Evolutionary conservation across 495 filamentous ascomycete genomes (phyloP).

Genomic region (Xylaria scruposa): DNA sequence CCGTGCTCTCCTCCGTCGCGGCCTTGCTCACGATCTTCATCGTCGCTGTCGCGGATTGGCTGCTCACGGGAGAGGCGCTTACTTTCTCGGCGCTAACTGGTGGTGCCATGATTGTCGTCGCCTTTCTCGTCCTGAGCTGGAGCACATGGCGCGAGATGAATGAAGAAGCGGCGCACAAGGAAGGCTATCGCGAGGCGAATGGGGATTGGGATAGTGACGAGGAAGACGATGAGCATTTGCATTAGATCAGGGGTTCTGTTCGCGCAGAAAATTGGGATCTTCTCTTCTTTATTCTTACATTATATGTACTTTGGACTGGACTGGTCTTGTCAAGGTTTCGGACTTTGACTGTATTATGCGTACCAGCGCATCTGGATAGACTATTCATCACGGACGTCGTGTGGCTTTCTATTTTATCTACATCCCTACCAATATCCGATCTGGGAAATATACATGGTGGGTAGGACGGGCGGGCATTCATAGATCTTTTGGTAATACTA

Average conservation of each 20-base stretch:
- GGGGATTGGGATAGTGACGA: constrained; percentile 9
- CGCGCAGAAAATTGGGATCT: not conserved
- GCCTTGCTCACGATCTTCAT: constrained; percentile 95
- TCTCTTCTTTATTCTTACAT: not conserved
- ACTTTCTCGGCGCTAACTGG: constrained; percentile 77
- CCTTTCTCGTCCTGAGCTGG: constrained; percentile 86
- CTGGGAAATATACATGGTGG: not conserved
- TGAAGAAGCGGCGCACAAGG: constrained; percentile 67
- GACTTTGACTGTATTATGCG: not conserved
- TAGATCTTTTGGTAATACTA: not conserved
- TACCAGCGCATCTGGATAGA: not conserved
- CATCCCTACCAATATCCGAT: not conserved
- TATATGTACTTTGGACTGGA: not conserved
- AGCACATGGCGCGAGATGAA: constrained; percentile 91
- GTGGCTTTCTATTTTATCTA: not conserved
- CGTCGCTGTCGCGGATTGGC: constrained; percentile 89
- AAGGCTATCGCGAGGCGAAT: not conserved
- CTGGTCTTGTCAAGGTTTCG: not conserved
- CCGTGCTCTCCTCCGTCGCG: constrained; percentile 89
- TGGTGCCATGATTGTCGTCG: constrained; percentile 83
- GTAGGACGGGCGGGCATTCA: not conserved
- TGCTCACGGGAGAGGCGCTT: constrained; percentile 76
- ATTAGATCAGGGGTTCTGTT: constrained; percentile 8
- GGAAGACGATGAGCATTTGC: constrained; percentile 14
- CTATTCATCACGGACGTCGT: not conserved